Conservation (phyloP, 441 rosid genomes). For the Corymbia calophylla region DNA sequence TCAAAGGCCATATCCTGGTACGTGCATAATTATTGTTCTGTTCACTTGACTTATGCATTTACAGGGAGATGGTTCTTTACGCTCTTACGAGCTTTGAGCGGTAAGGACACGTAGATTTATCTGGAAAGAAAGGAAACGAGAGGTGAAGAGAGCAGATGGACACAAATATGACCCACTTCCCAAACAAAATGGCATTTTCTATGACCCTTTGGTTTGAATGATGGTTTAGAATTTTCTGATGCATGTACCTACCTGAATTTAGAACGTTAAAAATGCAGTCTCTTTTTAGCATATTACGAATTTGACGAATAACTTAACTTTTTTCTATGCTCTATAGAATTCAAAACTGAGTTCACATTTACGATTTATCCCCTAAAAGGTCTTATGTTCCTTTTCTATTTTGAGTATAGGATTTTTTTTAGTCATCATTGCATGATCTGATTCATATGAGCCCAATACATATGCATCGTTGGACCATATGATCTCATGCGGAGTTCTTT, state of each 20-base stretch:
- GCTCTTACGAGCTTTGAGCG: not conserved
- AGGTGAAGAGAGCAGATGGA: not conserved
- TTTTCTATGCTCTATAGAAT: not conserved
- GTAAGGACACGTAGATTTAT: too few relatives aligned
- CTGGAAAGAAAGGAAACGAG: not conserved
- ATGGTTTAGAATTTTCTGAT: not conserved
- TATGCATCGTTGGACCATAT: not conserved
- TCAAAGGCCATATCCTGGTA: conserved; percentile 5
- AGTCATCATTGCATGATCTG: not conserved
- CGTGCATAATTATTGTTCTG: not conserved
- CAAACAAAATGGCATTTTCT: not conserved
- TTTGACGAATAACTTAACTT: not conserved
- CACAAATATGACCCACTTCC: not conserved
- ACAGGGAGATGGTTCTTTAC: not conserved
- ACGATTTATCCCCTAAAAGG: not conserved
- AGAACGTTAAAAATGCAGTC: not conserved
- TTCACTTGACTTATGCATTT: not conserved
- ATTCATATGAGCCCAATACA: not conserved
- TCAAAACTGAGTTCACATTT: not conserved
- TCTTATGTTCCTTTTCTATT: not conserved
- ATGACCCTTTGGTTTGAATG: not conserved
- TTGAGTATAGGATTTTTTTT: not conserved
- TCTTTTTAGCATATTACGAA: not conserved
- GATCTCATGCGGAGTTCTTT: not conserved
- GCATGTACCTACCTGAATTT: not conserved